phyloP scores from a whole-genome alignment of 306 rosid genomes.

The Vachellia pachyceras region DNA sequence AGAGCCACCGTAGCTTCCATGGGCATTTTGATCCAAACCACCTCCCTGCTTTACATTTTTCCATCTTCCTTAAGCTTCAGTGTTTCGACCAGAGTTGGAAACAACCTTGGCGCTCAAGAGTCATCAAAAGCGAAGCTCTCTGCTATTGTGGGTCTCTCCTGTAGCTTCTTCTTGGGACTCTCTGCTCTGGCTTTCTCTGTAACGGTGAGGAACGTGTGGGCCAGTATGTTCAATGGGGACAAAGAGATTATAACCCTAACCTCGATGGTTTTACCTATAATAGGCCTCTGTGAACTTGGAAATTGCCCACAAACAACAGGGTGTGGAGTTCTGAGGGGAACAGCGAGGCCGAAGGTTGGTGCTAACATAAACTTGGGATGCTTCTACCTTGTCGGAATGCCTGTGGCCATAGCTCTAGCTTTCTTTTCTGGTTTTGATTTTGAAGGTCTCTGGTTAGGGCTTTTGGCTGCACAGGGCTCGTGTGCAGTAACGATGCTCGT shows the following conservation, averaged over 20 bases:
- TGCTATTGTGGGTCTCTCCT: constrained; percentile 72
- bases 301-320: constrained; percentile 97
- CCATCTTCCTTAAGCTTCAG: constrained; percentile 88
- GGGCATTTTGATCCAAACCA: constrained; percentile 91
- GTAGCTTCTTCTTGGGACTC: constrained; percentile 69
- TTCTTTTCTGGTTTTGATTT: constrained; percentile 76
- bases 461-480: constrained; percentile 85
- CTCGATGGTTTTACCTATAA: constrained; percentile 78
- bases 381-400: constrained; percentile 89
- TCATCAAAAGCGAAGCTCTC: constrained; percentile 70
- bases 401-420: constrained; percentile 70
- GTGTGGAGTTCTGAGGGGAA: constrained; percentile 89
- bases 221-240: constrained; percentile 75
- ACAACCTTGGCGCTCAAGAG: constrained; percentile 75
- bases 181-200: constrained; percentile 67
- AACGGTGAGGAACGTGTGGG: constrained; percentile 74
- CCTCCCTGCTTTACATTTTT: constrained; percentile 80
- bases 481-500: constrained; percentile 88
- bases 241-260: constrained; percentile 66
- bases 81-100: constrained; percentile 88
- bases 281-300: constrained; percentile 91
- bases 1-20: constrained; percentile 86
- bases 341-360: constrained; percentile 87
- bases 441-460: constrained; percentile 85
- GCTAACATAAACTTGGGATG: constrained; percentile 86